Evolutionary conservation across 208 protist genomes (phyloP), one percentile per base, ranked within the genome.

Genomic region (Trypanosoma vivax): DNA sequence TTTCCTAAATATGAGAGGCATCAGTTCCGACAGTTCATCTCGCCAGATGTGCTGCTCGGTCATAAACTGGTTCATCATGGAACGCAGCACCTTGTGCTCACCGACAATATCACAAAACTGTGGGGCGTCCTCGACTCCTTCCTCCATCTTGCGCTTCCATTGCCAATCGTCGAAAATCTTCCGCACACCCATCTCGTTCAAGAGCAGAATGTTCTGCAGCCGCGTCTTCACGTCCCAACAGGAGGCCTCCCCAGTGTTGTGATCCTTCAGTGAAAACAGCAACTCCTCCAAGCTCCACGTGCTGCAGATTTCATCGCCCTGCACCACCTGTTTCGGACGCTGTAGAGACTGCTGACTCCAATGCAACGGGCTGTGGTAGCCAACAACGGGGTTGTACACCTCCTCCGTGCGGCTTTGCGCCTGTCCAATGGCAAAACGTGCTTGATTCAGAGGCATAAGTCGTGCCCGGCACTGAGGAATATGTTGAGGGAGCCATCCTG

Each of bases 251-350:
- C 35, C 28, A 0, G 68, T 88, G 50, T 72, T 60, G 21, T 58
- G 43, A 33, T 83, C 72, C 21, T 39, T 53, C 6, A 80, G 18
- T 19, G 50, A 60, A 47, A 88, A 88, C 5, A 88, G 54, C 35
- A 70, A 70, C 25, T 65, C 41, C 2, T 27, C 6, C 9, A 69
- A 25, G n/a, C 47, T 39, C 59, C 49, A 69, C 18, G 10, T 6
- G n/a, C n/a, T n/a, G n/a, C n/a, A n/a, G n/a, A n/a, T n/a, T n/a
- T n/a, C n/a, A n/a, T n/a, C n/a, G n/a, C n/a, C n/a, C n/a, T n/a
- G n/a, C n/a, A n/a, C n/a, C n/a, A n/a, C n/a, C n/a, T n/a, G n/a
- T n/a, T n/a, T n/a, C n/a, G n/a, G n/a, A n/a, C n/a, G n/a, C n/a
- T n/a, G n/a, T n/a, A n/a, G n/a, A n/a, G n/a, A n/a, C n/a, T n/a